Evolutionary conservation across 345 rosid genomes (phyloP), one percentile per base, ranked within the genome.

Genomic region (Litchi chinensis): DNA sequence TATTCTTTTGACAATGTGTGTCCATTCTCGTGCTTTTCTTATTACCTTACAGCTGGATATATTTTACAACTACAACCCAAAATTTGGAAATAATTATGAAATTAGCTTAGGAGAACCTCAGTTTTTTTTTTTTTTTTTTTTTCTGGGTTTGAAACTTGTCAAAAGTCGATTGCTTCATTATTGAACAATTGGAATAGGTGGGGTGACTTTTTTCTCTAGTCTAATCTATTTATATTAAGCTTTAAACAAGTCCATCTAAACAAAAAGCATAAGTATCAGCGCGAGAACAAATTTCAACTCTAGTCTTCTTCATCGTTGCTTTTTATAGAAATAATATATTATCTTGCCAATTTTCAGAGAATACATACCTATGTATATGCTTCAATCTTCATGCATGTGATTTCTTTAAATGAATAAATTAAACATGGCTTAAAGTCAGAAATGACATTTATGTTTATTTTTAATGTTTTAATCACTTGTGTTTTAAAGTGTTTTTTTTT

Each of bases 131-230:
- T 80, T 32, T 56, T 76, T 43, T 73, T 41, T 76, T 80, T 43
- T 54, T 76, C 54, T 72, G 13, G 3, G 54, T 18, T 71, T 15
- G 13, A 68, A 74, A 77, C 70, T 71, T 73, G 76, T 67, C 63
- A 74, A 73, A 74, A 66, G 28, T 67, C 28, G 80, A 71, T 78
- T 80, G 78, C 78, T 78, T 81, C 21, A 32, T 56, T 11, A 59
- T 80, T 65, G 70, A 74, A 44, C 50, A 69, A 15, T 56, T 57
- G 24, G 26, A n/a, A 6, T 57, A 18, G 21, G 56, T 71, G 44
- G 52, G 32, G 18, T 64, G 37, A 10, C 39, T 2, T 24, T 64
- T 24, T 24, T 64, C 67, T 64, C 40, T 64, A 3, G 8, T 64
- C 40, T 64, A 18, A 57, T 57, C 22, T 57, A n/a, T 7, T 57